A percentile compares a stretch with the other conserved stretches of the same genome.
These are phyloP conservation scores for Mangifera indica DNA, from an alignment of 345 rosid species.

Conservation along the genomic window DNA sequence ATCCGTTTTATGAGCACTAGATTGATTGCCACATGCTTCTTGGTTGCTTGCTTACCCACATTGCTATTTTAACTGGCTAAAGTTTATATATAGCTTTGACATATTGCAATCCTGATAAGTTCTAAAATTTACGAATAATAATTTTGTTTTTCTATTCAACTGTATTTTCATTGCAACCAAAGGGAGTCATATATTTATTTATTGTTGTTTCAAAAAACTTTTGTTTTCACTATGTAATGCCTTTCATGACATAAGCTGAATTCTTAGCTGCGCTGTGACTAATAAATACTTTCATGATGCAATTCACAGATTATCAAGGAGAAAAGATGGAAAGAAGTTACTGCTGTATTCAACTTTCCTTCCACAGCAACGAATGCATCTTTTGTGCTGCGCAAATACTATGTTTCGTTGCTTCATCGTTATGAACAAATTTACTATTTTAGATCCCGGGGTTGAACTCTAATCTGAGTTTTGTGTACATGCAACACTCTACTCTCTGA, in stretches of 20 bases:
- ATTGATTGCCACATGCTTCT: neutral
- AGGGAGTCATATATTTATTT: neutral
- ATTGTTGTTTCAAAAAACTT: neutral
- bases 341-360: constrained; percentile 88
- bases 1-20: neutral
- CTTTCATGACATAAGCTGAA: neutral
- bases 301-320: constrained; percentile 64
- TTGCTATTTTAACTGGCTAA: neutral
- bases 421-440: constrained; percentile 83
- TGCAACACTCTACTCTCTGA: neutral
- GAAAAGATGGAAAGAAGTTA: constrained; percentile 95
- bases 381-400: constrained; percentile 87
- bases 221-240: neutral
- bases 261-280: neutral
- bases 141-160: neutral
- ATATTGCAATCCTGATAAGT: neutral
- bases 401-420: constrained; percentile 67
- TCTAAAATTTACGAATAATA: too few species aligned
- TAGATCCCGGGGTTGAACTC: constrained; percentile 49
- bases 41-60: neutral
- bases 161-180: neutral
- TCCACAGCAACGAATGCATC: constrained; percentile 98
- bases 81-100: neutral
- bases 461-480: constrained; percentile 43
- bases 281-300: constrained; percentile 11